These are phyloP conservation scores for Durusdinium trenchii DNA, from an alignment of 73 alveolate genomes.

Conservation along the genomic window DNA sequence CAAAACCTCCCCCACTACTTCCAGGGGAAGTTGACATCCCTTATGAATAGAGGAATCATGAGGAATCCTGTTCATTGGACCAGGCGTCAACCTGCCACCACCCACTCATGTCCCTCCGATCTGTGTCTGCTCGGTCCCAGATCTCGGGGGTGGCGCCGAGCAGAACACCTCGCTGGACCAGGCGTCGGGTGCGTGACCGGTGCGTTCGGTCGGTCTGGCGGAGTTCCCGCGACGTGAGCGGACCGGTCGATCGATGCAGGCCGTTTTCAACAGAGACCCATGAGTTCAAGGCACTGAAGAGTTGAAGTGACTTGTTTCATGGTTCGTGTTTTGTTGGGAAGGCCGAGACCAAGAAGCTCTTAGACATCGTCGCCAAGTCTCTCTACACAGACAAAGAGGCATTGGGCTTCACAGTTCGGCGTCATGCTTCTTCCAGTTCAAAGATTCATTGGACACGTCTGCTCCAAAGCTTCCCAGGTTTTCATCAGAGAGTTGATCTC, in stretches of 20 bases:
- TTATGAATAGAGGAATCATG: too few species aligned
- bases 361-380: constrained; percentile 98
- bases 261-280: constrained; percentile 67
- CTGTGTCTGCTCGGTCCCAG: too few species aligned
- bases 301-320: background rate
- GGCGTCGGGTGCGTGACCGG: background rate
- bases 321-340: background rate
- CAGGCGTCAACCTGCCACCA: too few species aligned
- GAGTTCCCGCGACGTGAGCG: background rate
- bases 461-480: constrained; percentile 14
- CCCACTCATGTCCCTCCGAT: too few species aligned
- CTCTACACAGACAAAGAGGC: constrained; percentile 99
- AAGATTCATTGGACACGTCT: background rate
- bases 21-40: too few species aligned
- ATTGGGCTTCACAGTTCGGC: background rate
- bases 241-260: background rate
- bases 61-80: too few species aligned
- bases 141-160: constrained; percentile 7
- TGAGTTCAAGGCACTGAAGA: constrained; percentile 74
- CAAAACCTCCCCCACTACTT: too few species aligned
- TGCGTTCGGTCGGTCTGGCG: background rate
- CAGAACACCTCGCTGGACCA: background rate
- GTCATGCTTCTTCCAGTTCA: too few species aligned
- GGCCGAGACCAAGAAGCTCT: constrained; percentile 98
- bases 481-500: constrained; percentile 98